Evolutionary conservation across 768 basidiomycete species (phyloP), one percentile per base, ranked within the genome.

Genomic region (Mycena indigotica): DNA sequence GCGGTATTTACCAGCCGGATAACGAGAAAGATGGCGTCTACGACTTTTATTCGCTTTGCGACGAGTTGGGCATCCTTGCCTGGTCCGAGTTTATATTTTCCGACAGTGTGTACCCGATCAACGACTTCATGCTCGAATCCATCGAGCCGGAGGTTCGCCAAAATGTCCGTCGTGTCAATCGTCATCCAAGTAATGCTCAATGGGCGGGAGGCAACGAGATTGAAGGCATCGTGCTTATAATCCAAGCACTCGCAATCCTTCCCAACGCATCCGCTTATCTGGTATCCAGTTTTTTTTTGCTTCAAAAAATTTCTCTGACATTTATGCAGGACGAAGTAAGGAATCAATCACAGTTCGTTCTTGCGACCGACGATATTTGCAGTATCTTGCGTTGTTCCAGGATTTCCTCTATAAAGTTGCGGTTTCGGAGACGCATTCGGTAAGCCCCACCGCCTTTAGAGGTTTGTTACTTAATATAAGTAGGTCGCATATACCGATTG

Each of bases 81-180:
- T 85, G 84, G 84, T 83, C 83, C 1, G 84, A 86, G 61, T 77
- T 84, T 52, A 82, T 83, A 50, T 85, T 84, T 69, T 84, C 84
- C 0, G 84, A 85, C 55, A 70, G 79, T 1, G 60, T 84, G 24
- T 84, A 83, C 58, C 80, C 83, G 2, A 77, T 83, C 69, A 83
- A 85, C 58, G 72, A 76, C 57, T 84, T 81, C 60, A 53, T 85
- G 21, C 65, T 85, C 28, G 77, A 77, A 53, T 75, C 78, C 3
- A 66, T 84, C 51, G 80, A 81, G 44, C 78, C 80, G 1, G 84
- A 85, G 64, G 80, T 84, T 15, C 72, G 80, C 19, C 81, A 85
- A 68, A 84, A 85, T 55, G 80, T 84, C 2, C 72, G 83, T 21
- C 70, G 84, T 23, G 65, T 84, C 19, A 85, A 84, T 58, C 72